A percentile compares a stretch with the other conserved stretches of the same genome.
Conservation (phyloP, 2,329 filamentous ascomycete genomes). For the Verticillium isaacii region DNA sequence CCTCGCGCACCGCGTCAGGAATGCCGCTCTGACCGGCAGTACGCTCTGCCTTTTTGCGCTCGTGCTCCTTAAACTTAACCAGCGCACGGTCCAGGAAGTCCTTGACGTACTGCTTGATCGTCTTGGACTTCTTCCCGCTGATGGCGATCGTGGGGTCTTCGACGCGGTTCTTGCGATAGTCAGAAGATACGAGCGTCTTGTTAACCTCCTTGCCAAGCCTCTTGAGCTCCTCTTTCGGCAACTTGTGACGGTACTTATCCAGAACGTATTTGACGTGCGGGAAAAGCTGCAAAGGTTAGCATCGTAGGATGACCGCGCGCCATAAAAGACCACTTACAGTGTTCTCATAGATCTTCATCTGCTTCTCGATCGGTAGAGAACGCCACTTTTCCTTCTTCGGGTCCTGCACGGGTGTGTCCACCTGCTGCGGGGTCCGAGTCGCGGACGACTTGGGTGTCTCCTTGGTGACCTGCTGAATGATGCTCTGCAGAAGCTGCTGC, state of each 20-base stretch:
- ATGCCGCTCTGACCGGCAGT: constrained; percentile 20
- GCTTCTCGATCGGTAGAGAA: constrained; percentile 69
- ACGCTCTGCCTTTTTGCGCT: constrained; percentile 56
- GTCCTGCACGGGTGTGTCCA: constrained; percentile 49
- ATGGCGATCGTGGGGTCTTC: constrained; percentile 69
- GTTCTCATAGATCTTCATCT: constrained; percentile 92
- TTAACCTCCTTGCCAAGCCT: constrained; percentile 62
- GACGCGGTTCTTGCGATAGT: constrained; percentile 88
- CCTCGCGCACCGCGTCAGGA: constrained; percentile 2
- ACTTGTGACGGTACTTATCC: constrained; percentile 80
- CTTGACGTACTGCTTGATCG: constrained; percentile 50
- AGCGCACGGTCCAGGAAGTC: constrained; percentile 86
- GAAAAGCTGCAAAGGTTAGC: constrained; percentile 55
- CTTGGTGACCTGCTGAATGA: constrained; percentile 80
- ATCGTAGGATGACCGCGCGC: not conserved
- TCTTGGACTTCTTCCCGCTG: constrained; percentile 71
- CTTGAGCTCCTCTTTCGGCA: constrained; percentile 73
- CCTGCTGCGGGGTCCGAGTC: constrained; percentile 61
- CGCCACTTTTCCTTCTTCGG: constrained; percentile 68
- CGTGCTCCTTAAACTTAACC: constrained; percentile 64
- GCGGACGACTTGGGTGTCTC: constrained; percentile 49
- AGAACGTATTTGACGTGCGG: constrained; percentile 81
- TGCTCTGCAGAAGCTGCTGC: constrained; percentile 74
- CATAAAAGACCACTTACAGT: constrained; percentile 56
- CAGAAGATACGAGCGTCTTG: constrained; percentile 86